Evolutionary conservation across 108 stramenopile species (phyloP).

Genomic region (Pseudonitzschia multistriata): DNA sequence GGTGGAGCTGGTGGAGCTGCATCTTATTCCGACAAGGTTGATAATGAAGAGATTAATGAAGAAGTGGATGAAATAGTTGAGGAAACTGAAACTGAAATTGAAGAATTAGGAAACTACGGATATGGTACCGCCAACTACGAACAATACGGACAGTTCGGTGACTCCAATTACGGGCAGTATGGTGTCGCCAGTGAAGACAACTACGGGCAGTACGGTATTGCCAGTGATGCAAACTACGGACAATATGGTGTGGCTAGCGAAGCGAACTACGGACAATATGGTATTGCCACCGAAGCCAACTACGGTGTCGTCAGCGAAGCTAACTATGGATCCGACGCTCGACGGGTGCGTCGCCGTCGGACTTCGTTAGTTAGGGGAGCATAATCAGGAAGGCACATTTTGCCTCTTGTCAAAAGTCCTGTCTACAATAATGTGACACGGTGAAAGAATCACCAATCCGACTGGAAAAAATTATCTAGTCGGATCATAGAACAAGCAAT

Average conservation of each 20-base stretch:
- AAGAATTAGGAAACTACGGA: neutral
- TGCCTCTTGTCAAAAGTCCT: neutral
- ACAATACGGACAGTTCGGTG: neutral
- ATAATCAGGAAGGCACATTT: neutral
- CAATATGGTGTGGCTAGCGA: neutral
- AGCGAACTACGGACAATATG: conserved; percentile 1
- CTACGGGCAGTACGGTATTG: neutral
- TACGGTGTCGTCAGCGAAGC: neutral
- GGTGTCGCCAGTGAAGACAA: neutral
- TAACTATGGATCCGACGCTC: neutral
- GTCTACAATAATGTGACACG: neutral
- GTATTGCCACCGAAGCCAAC: neutral
- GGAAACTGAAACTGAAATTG: neutral
- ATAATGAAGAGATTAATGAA: neutral
- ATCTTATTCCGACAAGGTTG: neutral
- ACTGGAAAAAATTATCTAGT: neutral
- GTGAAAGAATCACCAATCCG: neutral
- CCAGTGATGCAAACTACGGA: neutral
- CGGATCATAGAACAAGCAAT: neutral
- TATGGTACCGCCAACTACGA: neutral
- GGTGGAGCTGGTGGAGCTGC: conserved; percentile 7
- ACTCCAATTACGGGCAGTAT: neutral
- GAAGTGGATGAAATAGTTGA: neutral
- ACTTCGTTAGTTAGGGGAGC: neutral
- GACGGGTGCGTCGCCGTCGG: neutral